Base-by-base conservation (phyloP, 2,329 filamentous ascomycete species). In the Pyrenophora tritici-repentis region DNA sequence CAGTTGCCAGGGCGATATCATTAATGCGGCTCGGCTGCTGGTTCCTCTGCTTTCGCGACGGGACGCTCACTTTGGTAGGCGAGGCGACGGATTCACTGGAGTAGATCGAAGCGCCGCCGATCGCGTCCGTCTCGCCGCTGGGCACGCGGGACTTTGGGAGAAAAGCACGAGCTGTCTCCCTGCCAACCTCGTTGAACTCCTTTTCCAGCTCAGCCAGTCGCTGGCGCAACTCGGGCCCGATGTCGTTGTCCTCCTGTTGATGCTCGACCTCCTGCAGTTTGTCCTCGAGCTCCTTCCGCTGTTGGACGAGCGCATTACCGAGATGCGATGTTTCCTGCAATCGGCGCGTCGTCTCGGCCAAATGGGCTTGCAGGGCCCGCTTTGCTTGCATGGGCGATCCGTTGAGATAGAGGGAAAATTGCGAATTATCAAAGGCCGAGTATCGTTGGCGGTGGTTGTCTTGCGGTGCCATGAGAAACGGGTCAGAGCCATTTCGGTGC, bases 1-100 rank as follows among this genome's bases (percentile, higher is more conserved):
- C 93, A 42, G 94, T 92, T n/a, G 93, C 94, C 68, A 99, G 96
- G 65, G 97, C 91, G 68, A 99, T 96, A 68, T 99, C 94, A 71
- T 97, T 91, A 10, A 96, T 87, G 43, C 92, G 86, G 69, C 87
- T 94, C 8, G 88, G 84, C 2, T 90, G 89, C 70, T 97, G 93
- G 63, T 97, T 97, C 48, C 94, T 85, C 70, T 94, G 84, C 72
- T 92, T 94, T 61, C 93, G 85, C 62, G 90, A 93, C 1, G 91
- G 91, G 7, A 94, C 89, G 64, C 83, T 89, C 56, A 96, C 81
- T 76, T 97, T 99, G 36, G 90, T 91, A 2, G 93, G 93, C 18
- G 93, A 97, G 51, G 85, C 87, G 7, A 88, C 88, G 36, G 90
- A 89, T 70, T 93, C 88, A 66, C 87, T 90, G 63, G 93, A 89